Evolutionary conservation across 352 stramenopile species (phyloP).

Genomic region (Peronospora destructor): DNA sequence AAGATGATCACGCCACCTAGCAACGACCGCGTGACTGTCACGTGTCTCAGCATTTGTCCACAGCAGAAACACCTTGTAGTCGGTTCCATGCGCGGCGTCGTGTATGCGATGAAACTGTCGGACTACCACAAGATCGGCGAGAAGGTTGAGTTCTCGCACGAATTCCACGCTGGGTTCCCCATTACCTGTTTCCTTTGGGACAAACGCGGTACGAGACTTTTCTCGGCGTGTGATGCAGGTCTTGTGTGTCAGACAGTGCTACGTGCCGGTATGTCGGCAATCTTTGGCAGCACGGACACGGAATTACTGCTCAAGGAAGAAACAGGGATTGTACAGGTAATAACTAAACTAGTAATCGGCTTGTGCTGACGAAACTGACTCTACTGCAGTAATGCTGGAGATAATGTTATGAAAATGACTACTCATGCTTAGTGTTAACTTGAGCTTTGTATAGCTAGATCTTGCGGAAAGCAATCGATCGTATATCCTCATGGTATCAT

Average conservation of each 20-base stretch:
- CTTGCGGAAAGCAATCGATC: conserved; percentile 40
- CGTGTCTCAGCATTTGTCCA: conserved; percentile 75
- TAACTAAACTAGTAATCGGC: no score
- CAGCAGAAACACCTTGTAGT: conserved; percentile 76
- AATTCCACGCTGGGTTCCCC: conserved; percentile 74
- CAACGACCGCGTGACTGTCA: conserved; percentile 63
- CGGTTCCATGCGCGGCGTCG: conserved; percentile 65
- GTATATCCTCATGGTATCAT: conserved; percentile 80
- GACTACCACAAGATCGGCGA: conserved; percentile 86
- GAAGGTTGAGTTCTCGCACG: conserved; percentile 83
- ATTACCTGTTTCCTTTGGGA: conserved; percentile 84
- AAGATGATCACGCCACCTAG: conserved; percentile 78
- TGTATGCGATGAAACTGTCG: conserved; percentile 73
- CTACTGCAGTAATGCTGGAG: no score
- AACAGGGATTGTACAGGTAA: conserved; percentile 73
- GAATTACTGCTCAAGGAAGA: conserved; percentile 84
- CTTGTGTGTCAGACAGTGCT: conserved; percentile 74
- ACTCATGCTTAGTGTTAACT: background rate
- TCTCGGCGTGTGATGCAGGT: conserved; percentile 72
- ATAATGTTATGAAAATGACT: no score
- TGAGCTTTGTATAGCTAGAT: conserved; percentile 42
- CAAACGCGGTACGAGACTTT: conserved; percentile 54
- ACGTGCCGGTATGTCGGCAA: conserved; percentile 69
- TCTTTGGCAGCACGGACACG: conserved; percentile 78
- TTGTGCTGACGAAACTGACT: no score